These are phyloP conservation scores for Lachnellula willkommii DNA, from an alignment of 2,329 filamentous ascomycete genomes.

Conservation along the genomic window DNA sequence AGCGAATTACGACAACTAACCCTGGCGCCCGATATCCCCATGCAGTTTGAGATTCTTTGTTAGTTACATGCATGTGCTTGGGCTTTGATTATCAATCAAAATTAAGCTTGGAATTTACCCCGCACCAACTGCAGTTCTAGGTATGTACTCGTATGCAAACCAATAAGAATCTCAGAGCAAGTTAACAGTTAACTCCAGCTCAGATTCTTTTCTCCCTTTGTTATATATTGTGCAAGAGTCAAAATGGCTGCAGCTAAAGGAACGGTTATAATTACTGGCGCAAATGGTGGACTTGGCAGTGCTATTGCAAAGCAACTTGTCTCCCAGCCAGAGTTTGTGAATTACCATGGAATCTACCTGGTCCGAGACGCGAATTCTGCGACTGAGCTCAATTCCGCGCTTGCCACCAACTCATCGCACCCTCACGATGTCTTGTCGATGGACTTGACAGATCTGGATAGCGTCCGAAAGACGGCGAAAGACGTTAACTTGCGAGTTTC, in stretches of 20 bases:
- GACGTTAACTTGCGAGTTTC: slow-evolving; percentile 20
- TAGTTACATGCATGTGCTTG: too few species aligned
- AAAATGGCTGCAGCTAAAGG: slow-evolving; percentile 8
- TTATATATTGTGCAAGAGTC: not conserved
- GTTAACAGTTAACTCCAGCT: too few species aligned
- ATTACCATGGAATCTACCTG: slow-evolving; percentile 19
- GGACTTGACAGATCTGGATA: slow-evolving; percentile 7
- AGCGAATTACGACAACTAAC: too few species aligned
- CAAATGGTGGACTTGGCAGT: slow-evolving; percentile 25
- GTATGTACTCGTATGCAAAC: too few species aligned
- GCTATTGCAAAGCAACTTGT: slow-evolving; percentile 17
- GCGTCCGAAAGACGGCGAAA: slow-evolving; percentile 9
- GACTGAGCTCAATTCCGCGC: not conserved
- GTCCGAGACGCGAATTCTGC: slow-evolving; percentile 15
- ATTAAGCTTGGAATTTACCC: too few species aligned
- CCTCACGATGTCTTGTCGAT: slow-evolving; percentile 1
- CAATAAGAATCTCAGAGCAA: too few species aligned
- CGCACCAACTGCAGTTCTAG: too few species aligned
- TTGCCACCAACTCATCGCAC: not conserved
- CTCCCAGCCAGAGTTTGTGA: slow-evolving; percentile 4
- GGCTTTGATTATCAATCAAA: too few species aligned
- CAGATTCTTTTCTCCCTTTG: not conserved
- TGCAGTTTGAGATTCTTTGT: too few species aligned
- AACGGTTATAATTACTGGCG: slow-evolving; percentile 23
- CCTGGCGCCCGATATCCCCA: too few species aligned